Base-by-base conservation (phyloP, 2,329 filamentous ascomycete genomes). In the Allantophomopsis lycopodina region DNA sequence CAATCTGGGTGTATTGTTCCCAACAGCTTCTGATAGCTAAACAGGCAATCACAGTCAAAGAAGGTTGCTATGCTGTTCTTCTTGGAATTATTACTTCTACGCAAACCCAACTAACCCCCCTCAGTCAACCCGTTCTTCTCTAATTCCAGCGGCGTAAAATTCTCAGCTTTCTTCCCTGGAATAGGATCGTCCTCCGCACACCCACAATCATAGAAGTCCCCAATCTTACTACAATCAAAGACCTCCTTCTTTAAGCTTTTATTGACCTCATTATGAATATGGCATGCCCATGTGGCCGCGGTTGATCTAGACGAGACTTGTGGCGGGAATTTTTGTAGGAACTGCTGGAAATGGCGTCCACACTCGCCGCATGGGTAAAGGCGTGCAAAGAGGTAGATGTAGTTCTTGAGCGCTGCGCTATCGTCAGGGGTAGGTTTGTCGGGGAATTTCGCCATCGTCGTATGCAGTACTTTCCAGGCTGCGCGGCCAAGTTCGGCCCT, bases 281-380 rank as follows among this genome's bases (percentile, higher is more conserved):
- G 73, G 52, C 78, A 83, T 12, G 77, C 68, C 78, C 78, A 83
- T 11, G 74, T 75, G 1, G 74, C 75, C 0, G 77, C 77, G 7
- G 71, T 66, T 48, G 73, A 77, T 43, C 78, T 68, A 39, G 70
- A 72, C 44, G 71, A 69, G 32, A 73, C 73, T 58, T 83, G 78
- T 1, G 78, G 77, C 15, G 77, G 78, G 50, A 69, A 81, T 48
- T 78, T 64, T 18, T 63, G 60, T 18, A 82, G 61, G 37, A 83
- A 56, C 52, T 67, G 62, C 48, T 74, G 75, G 58, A 83, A 83
- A 61, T 83, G 78, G 15, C 66, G 59, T 7, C 77, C 78, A 57
- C 78, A 83, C 50, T 83, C 76, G 50, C 78, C 77, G 53, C 77
- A 82, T 2, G 78, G 78, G 54, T 83, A 83, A 11, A 83, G 62